Conservation (phyloP, 352 stramenopile genomes). For the Nothophytophthora sp. region DNA sequence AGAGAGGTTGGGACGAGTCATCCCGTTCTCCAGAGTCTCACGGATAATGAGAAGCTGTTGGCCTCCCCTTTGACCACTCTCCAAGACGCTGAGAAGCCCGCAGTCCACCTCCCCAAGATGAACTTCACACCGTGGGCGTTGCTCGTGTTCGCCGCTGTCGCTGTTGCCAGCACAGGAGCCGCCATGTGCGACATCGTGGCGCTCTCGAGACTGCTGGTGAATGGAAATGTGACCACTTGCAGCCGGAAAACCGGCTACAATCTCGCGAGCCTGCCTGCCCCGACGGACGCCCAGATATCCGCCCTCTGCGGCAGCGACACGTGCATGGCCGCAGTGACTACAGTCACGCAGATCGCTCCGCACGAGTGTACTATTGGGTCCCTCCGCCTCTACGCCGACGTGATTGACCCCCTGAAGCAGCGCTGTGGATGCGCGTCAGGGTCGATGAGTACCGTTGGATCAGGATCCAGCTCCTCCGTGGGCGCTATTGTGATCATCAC, state of each 20-base stretch:
- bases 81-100: neutral
- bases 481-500: conserved; percentile 10
- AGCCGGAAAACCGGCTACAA: conserved; percentile 31
- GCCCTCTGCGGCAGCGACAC: conserved; percentile 31
- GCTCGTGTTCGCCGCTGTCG: conserved; percentile 5
- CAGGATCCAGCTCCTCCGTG: conserved; percentile 6
- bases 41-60: no score
- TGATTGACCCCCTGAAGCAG: conserved; percentile 22
- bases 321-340: conserved; percentile 26
- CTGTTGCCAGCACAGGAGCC: conserved; percentile 3
- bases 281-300: conserved; percentile 24
- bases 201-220: conserved; percentile 26
- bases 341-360: conserved; percentile 24
- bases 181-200: conserved; percentile 24
- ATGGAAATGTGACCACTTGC: conserved; percentile 29
- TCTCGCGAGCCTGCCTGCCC: conserved; percentile 21
- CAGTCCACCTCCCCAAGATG: conserved; percentile 11
- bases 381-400: conserved; percentile 23
- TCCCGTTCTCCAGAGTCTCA: no score
- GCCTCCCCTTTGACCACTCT: no score
- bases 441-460: conserved; percentile 2
- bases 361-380: conserved; percentile 31
- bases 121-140: conserved; percentile 10
- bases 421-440: conserved; percentile 15
- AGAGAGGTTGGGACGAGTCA: no score